phyloP scores from a whole-genome alignment of 495 filamentous ascomycete genomes.

The Pyrenula aspistea region DNA sequence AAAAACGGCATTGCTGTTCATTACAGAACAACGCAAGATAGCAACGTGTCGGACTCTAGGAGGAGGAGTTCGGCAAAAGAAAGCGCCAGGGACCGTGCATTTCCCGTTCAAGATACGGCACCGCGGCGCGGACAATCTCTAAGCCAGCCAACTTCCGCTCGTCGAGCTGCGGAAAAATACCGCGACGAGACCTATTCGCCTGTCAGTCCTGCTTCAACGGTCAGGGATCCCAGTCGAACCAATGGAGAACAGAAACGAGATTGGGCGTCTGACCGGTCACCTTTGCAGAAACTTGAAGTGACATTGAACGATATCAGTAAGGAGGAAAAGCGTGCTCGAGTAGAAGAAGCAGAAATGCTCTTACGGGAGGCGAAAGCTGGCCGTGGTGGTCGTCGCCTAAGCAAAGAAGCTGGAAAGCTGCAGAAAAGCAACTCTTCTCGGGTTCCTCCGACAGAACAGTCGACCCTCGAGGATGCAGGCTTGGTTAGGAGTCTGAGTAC shows the following conservation, averaged over 20 bases:
- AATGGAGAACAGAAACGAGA: conserved; percentile 17
- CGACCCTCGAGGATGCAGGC: not conserved
- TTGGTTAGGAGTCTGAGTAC: not conserved
- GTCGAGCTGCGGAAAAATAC: not conserved
- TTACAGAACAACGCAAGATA: no score
- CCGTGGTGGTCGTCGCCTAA: conserved; percentile 16
- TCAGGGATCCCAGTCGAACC: not conserved
- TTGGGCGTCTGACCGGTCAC: conserved; percentile 70
- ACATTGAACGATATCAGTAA: conserved; percentile 83
- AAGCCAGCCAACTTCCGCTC: not conserved
- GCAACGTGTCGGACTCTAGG: no score
- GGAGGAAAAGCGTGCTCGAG: conserved; percentile 73
- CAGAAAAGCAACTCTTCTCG: conserved; percentile 12
- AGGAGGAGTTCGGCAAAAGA: not conserved
- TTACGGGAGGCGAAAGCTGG: conserved; percentile 35
- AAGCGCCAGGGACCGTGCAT: not conserved
- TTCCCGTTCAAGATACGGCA: not conserved
- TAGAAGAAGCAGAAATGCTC: conserved; percentile 63
- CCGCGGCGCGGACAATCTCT: not conserved
- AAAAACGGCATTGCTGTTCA: not conserved
- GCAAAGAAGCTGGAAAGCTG: conserved; percentile 8
- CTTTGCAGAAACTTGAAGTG: conserved; percentile 81
- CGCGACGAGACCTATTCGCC: not conserved
- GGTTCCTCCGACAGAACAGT: conserved; percentile 2
- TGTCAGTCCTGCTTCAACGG: not conserved